Conservation (phyloP, 495 filamentous ascomycete species). For the Penicillium angulare region DNA sequence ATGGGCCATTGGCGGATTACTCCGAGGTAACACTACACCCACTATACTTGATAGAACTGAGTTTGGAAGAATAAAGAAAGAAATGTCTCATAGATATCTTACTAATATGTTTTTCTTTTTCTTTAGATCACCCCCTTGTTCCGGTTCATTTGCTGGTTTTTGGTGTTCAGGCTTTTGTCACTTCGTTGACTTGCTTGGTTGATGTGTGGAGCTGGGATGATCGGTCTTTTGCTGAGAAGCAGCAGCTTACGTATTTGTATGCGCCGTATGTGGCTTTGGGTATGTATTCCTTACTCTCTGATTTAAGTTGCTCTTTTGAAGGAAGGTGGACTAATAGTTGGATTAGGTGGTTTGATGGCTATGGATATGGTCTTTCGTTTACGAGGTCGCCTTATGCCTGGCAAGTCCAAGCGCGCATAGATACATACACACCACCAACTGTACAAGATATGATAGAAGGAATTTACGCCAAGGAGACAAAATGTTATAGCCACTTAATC, state of each 20-base stretch:
- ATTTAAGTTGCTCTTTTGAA: too few species aligned
- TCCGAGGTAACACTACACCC: slow-evolving; percentile 43
- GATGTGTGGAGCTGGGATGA: slow-evolving; percentile 59
- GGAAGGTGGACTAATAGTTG: too few species aligned
- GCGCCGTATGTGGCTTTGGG: slow-evolving; percentile 71
- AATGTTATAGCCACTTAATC: too few species aligned
- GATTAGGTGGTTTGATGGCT: slow-evolving; percentile 53
- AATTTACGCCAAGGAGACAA: too few species aligned
- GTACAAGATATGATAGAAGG: too few species aligned
- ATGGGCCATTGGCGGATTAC: slow-evolving; percentile 58
- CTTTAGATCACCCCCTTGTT: slow-evolving; percentile 53
- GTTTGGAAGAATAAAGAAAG: too few species aligned
- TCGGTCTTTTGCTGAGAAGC: slow-evolving; percentile 51
- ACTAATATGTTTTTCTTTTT: not conserved
- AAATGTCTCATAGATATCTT: too few species aligned
- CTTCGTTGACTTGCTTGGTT: slow-evolving; percentile 67
- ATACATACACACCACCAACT: not conserved
- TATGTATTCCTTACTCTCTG: slow-evolving; percentile 36
- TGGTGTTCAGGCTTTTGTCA: slow-evolving; percentile 66
- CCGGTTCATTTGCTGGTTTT: slow-evolving; percentile 70
- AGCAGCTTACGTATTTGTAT: slow-evolving; percentile 62
- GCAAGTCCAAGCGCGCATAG: slow-evolving; percentile 38
- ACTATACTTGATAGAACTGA: too few species aligned
- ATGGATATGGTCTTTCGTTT: slow-evolving; percentile 54
- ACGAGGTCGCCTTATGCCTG: slow-evolving; percentile 24